Conservation (phyloP, 2,329 filamentous ascomycete species). For the Phialocephala sp. region DNA sequence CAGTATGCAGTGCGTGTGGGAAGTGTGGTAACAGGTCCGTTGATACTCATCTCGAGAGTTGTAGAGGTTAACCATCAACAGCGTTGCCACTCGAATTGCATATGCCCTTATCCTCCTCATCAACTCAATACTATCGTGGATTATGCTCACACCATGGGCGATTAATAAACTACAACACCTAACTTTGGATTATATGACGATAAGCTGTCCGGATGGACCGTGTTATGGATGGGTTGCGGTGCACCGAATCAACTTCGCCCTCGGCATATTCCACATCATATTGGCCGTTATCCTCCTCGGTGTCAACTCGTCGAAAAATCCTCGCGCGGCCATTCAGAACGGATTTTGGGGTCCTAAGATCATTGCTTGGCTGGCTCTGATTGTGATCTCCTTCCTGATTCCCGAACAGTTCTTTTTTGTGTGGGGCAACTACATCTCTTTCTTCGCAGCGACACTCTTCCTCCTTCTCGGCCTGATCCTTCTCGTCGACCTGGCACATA, state of each 20-base stretch:
- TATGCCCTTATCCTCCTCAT: constrained; percentile 93
- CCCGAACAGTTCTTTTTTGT: constrained; percentile 93
- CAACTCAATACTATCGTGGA: constrained; percentile 97
- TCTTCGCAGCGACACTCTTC: constrained; percentile 90
- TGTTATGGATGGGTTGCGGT: constrained; percentile 97
- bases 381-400: constrained; percentile 93
- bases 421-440: constrained; percentile 93
- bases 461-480: constrained; percentile 90
- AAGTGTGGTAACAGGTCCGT: constrained; percentile 92
- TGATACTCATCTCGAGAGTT: constrained; percentile 8
- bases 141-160: constrained; percentile 99
- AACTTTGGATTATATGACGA: constrained; percentile 94
- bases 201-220: constrained; percentile 86
- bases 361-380: constrained; percentile 82
- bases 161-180: constrained; percentile 93
- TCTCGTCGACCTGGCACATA: constrained; percentile 92
- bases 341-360: constrained; percentile 99
- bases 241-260: constrained; percentile 96
- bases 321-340: constrained; percentile 88
- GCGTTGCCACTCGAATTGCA: constrained; percentile 94
- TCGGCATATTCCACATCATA: constrained; percentile 90
- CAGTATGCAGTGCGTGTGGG: constrained; percentile 92
- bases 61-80: constrained; percentile 45
- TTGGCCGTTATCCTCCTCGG: constrained; percentile 85
- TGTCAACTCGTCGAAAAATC: constrained; percentile 84